phyloP scores from a whole-genome alignment of 306 rosid genomes.

The Acmispon strigosus region DNA sequence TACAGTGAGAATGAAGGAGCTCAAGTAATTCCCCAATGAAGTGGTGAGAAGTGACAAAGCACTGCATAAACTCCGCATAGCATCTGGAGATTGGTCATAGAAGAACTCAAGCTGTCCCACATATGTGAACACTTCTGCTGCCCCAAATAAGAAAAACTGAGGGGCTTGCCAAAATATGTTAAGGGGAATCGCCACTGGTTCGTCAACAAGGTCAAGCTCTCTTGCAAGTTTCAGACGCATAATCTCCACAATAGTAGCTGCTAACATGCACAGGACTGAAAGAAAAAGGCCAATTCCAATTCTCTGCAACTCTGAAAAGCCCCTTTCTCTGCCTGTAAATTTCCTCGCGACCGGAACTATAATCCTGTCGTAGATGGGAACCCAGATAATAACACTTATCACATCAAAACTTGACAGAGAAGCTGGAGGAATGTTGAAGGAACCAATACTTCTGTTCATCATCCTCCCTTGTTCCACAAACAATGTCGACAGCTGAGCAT shows the following conservation, averaged over 20 bases:
- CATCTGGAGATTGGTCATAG: slow-evolving; percentile 95
- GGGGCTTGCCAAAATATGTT: slow-evolving; percentile 78
- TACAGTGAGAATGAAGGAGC: slow-evolving; percentile 69
- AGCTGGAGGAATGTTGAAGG: slow-evolving; percentile 86
- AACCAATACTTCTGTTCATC: slow-evolving; percentile 77
- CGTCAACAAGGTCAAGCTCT: slow-evolving; percentile 56
- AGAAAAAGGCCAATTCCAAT: slow-evolving; percentile 82
- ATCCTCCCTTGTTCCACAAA: slow-evolving; percentile 90
- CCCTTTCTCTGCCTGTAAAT: slow-evolving; percentile 74
- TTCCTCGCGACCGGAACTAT: slow-evolving; percentile 87
- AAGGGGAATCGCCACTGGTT: slow-evolving; percentile 56
- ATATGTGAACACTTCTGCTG: slow-evolving; percentile 77
- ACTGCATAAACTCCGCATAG: slow-evolving; percentile 91
- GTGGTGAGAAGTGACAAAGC: slow-evolving; percentile 76
- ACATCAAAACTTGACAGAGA: slow-evolving; percentile 75
- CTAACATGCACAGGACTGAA: slow-evolving; percentile 75
- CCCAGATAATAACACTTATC: slow-evolving; percentile 89
- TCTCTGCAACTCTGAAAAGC: slow-evolving; percentile 86
- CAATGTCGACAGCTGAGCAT: slow-evolving; percentile 93
- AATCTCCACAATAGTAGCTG: slow-evolving; percentile 54
- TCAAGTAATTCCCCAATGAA: slow-evolving; percentile 79
- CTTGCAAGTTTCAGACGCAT: slow-evolving; percentile 53
- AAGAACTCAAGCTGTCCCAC: slow-evolving; percentile 93
- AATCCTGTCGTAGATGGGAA: slow-evolving; percentile 67
- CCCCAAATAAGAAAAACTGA: slow-evolving; percentile 84